Conservation (phyloP, 306 rosid genomes). For the Vigna trinervia region DNA sequence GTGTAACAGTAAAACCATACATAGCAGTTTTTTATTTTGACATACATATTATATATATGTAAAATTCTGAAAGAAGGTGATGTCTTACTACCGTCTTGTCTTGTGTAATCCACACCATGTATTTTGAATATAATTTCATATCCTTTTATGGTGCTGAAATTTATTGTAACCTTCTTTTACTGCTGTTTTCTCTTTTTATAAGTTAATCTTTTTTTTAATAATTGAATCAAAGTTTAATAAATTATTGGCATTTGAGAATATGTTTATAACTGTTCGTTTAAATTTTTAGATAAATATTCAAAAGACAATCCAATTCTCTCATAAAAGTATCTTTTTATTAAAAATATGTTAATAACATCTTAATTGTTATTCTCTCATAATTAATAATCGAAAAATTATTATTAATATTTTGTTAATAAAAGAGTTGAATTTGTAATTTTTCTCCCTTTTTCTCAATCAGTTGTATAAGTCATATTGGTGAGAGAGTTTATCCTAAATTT, state of each 20-base stretch:
- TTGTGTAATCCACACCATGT: conserved; percentile 15
- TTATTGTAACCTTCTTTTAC: background rate
- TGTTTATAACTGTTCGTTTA: too few relatives aligned
- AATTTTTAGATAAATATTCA: too few relatives aligned
- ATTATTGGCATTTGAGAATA: too few relatives aligned
- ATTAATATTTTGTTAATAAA: too few relatives aligned
- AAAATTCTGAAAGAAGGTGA: conserved; percentile 37
- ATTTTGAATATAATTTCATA: conserved; percentile 5
- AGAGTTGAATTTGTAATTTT: too few relatives aligned
- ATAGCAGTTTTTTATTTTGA: conserved; percentile 34
- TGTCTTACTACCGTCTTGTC: background rate
- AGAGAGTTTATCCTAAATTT: too few relatives aligned
- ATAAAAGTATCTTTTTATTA: too few relatives aligned
- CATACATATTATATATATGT: conserved; percentile 27
- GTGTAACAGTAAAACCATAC: conserved; percentile 25
- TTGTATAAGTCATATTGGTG: too few relatives aligned
- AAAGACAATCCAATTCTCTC: too few relatives aligned
- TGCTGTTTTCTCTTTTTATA: background rate
- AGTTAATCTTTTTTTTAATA: too few relatives aligned
- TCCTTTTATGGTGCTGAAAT: conserved; percentile 3
- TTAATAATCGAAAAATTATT: background rate
- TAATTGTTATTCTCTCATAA: background rate
- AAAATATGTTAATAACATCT: background rate
- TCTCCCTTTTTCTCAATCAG: too few relatives aligned
- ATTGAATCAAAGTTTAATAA: too few relatives aligned